A percentile compares a stretch with the other conserved stretches of the same genome.
These are phyloP conservation scores for Cicer pinnatifidum DNA, from an alignment of 306 rosid species.

Conservation along the genomic window DNA sequence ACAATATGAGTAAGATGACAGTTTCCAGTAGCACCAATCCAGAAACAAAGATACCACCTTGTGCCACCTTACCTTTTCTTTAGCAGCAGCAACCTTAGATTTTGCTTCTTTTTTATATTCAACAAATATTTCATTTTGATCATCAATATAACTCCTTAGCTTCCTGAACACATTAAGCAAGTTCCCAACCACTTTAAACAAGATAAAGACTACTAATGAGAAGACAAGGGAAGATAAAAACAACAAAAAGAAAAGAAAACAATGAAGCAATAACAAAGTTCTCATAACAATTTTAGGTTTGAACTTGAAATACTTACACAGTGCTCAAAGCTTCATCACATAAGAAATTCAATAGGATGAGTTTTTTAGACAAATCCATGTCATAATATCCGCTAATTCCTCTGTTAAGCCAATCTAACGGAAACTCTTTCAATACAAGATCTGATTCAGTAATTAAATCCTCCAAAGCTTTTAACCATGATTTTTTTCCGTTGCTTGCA, in stretches of 20 bases:
- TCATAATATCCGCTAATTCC: constrained; percentile 38
- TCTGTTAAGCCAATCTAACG: constrained; percentile 38
- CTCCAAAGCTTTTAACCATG: constrained; percentile 48
- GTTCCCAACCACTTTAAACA: constrained; percentile 32
- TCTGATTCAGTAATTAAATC: constrained; percentile 40
- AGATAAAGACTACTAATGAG: constrained; percentile 3
- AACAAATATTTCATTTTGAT: constrained; percentile 35
- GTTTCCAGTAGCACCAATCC: not conserved
- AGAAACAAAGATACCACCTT: not conserved
- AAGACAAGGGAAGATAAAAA: not conserved
- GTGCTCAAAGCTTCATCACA: constrained; percentile 55
- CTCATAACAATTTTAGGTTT: constrained; percentile 6
- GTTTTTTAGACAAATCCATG: constrained; percentile 46
- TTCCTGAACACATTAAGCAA: constrained; percentile 42
- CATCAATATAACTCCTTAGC: constrained; percentile 46
- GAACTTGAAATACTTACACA: constrained; percentile 42
- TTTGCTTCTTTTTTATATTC: constrained; percentile 41
- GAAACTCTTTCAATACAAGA: constrained; percentile 38
- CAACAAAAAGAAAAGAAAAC: not conserved
- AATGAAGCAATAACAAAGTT: not conserved
- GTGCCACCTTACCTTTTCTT: constrained; percentile 46
- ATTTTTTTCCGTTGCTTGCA: constrained; percentile 28
- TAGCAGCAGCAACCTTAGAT: constrained; percentile 45
- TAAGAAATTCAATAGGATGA: constrained; percentile 45
- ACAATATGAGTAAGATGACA: constrained; percentile 7